These are phyloP conservation scores for Skeletonema costatum DNA, from an alignment of 108 stramenopile species.

Conservation along the genomic window DNA sequence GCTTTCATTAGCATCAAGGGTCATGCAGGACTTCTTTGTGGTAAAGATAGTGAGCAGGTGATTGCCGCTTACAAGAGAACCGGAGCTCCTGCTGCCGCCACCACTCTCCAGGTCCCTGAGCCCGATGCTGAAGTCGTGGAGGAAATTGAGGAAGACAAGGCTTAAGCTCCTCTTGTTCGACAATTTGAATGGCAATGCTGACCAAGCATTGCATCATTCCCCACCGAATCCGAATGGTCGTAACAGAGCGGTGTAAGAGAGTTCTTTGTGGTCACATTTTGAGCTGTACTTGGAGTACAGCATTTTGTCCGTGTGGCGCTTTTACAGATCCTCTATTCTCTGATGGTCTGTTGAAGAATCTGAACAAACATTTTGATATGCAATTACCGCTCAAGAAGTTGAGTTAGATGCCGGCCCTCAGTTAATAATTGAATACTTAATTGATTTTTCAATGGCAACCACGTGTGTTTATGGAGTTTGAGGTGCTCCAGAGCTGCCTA, in stretches of 20 bases:
- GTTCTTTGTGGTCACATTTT: neutral
- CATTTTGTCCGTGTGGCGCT: neutral
- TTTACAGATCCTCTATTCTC: neutral
- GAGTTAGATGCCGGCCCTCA: neutral
- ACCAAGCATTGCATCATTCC: neutral
- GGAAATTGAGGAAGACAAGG: neutral
- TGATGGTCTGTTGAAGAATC: neutral
- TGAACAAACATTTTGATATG: neutral
- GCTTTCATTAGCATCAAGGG: conserved; percentile 65
- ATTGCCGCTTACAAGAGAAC: conserved; percentile 1
- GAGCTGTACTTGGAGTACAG: neutral
- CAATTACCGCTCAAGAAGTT: no score
- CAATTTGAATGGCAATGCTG: neutral
- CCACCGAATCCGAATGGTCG: neutral
- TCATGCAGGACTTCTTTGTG: conserved; percentile 48
- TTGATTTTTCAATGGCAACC: neutral
- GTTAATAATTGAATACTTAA: neutral
- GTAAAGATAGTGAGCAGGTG: conserved; percentile 22
- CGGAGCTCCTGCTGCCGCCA: neutral
- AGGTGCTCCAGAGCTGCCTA: no score
- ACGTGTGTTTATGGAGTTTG: neutral
- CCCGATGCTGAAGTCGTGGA: neutral
- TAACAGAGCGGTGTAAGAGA: neutral
- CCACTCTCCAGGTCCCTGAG: neutral
- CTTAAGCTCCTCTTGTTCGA: neutral